phyloP scores from a whole-genome alignment of 1,284 basidiomycete species.

The Tremellales sp. region DNA sequence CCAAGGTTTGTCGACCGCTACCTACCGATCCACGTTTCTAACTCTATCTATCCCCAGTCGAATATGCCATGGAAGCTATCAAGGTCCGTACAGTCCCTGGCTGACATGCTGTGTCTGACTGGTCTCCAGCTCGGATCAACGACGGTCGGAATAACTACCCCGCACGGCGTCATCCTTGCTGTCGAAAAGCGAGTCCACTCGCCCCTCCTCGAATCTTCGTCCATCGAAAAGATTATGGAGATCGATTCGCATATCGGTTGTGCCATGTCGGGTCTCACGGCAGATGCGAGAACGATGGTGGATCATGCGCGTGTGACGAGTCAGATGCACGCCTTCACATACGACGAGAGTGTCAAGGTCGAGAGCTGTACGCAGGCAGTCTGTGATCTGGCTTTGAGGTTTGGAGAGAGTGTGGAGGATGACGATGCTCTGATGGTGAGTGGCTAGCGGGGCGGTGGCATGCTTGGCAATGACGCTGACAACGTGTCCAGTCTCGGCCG shows the following conservation, averaged over 20 bases:
- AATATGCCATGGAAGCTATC: slow-evolving; percentile 98
- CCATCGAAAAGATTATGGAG: slow-evolving; percentile 99
- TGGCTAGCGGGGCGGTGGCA: slow-evolving; percentile 4
- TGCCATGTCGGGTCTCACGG: slow-evolving; percentile 97
- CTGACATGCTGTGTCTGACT: too few species aligned
- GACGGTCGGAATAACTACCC: slow-evolving; percentile 86
- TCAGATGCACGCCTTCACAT: slow-evolving; percentile 95
- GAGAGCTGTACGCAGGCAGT: slow-evolving; percentile 97
- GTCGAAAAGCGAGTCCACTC: slow-evolving; percentile 99
- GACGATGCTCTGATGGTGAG: slow-evolving; percentile 94
- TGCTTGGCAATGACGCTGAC: neutral
- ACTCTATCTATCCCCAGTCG: slow-evolving; percentile 59
- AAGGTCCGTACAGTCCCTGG: slow-evolving; percentile 59
- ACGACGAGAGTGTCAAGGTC: slow-evolving; percentile 94
- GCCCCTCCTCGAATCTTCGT: slow-evolving; percentile 87
- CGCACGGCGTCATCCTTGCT: slow-evolving; percentile 85
- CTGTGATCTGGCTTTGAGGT: slow-evolving; percentile 93
- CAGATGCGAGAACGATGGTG: slow-evolving; percentile 98
- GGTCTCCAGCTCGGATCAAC: slow-evolving; percentile 82
- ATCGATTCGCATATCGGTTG: slow-evolving; percentile 95
- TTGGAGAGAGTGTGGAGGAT: slow-evolving; percentile 98
- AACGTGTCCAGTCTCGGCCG: slow-evolving; percentile 68
- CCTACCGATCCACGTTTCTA: slow-evolving; percentile 5
- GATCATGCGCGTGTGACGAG: slow-evolving; percentile 98
- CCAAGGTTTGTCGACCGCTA: slow-evolving; percentile 42